These are phyloP conservation scores for Lachnellula willkommii DNA, from an alignment of 2,329 filamentous ascomycete genomes.

Conservation along the genomic window DNA sequence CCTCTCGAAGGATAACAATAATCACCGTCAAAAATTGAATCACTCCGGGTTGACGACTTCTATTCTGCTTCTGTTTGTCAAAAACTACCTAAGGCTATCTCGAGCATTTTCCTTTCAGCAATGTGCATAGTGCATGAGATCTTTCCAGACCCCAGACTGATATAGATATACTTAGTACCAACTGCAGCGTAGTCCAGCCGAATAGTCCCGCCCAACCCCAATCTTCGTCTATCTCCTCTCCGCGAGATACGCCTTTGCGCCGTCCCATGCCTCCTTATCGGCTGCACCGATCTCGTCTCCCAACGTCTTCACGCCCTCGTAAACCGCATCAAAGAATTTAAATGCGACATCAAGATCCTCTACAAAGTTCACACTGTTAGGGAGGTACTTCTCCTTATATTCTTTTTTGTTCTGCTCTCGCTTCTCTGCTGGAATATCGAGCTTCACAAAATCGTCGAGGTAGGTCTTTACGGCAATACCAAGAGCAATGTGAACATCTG, in stretches of 20 bases:
- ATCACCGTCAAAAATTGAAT: background rate
- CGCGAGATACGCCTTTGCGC: slow-evolving; percentile 48
- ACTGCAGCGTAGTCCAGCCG: background rate
- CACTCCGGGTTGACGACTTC: slow-evolving; percentile 16
- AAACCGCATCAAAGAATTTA: slow-evolving; percentile 53
- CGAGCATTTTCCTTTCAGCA: background rate
- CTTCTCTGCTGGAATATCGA: slow-evolving; percentile 47
- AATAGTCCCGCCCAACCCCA: slow-evolving; percentile 25
- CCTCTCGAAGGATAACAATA: background rate
- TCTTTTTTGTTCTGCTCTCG: slow-evolving; percentile 41
- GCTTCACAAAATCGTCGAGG: slow-evolving; percentile 63
- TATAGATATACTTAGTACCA: slow-evolving; percentile 1
- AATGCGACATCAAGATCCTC: slow-evolving; percentile 55
- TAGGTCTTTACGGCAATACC: slow-evolving; percentile 78
- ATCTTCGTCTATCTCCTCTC: slow-evolving; percentile 19
- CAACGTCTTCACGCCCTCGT: slow-evolving; percentile 52
- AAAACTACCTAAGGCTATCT: background rate
- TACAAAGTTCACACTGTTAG: slow-evolving; percentile 51
- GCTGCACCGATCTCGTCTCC: slow-evolving; percentile 42
- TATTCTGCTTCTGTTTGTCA: slow-evolving; percentile 9
- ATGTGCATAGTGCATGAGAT: background rate
- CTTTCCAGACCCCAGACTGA: background rate
- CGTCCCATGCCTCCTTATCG: slow-evolving; percentile 50
- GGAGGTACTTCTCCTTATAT: slow-evolving; percentile 47
- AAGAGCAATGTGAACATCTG: slow-evolving; percentile 67